These are phyloP conservation scores for Fusarium brevicatenulatum DNA, from an alignment of 2,329 filamentous ascomycete genomes.

Conservation along the genomic window DNA sequence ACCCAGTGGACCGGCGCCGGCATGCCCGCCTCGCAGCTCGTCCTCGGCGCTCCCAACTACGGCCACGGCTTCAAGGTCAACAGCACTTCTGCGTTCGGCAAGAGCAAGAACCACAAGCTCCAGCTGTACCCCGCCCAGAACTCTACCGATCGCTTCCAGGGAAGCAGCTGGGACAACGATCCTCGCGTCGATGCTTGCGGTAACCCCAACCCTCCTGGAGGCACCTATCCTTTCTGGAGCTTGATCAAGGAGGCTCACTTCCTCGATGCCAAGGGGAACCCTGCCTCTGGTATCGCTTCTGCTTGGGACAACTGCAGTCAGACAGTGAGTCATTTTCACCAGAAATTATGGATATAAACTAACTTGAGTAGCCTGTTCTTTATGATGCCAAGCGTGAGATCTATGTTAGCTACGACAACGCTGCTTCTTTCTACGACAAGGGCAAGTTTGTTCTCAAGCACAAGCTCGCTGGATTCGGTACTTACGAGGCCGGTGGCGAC, in stretches of 20 bases:
- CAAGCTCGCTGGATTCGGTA: conserved; percentile 29
- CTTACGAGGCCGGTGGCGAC: conserved; percentile 37
- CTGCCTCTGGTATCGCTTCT: conserved; percentile 23
- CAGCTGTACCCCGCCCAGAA: conserved; percentile 30
- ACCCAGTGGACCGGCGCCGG: conserved; percentile 27
- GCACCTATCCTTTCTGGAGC: conserved; percentile 38
- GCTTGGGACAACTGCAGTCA: conserved; percentile 32
- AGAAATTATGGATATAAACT: accelerated
- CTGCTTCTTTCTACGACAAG: conserved; percentile 26
- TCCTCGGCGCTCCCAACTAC: conserved; percentile 33
- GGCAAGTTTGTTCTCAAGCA: conserved; percentile 24
- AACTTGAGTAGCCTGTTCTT: conserved; percentile 21
- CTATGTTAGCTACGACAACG: conserved; percentile 37
- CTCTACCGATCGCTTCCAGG: conserved; percentile 35
- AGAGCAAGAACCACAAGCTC: conserved; percentile 2
- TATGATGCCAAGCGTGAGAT: conserved; percentile 28
- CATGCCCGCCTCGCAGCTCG: conserved; percentile 26
- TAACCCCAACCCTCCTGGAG: conserved; percentile 25
- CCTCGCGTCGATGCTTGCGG: conserved; percentile 27
- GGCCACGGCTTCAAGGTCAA: conserved; percentile 36
- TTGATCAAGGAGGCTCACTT: conserved; percentile 34
- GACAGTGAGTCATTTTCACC: conserved; percentile 20
- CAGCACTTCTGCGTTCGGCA: conserved; percentile 7
- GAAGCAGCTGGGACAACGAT: conserved; percentile 37
- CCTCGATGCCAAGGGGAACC: conserved; percentile 19